Base-by-base conservation (phyloP, 371 early-diverging fungal species). In the Rhizopus sp. region DNA sequence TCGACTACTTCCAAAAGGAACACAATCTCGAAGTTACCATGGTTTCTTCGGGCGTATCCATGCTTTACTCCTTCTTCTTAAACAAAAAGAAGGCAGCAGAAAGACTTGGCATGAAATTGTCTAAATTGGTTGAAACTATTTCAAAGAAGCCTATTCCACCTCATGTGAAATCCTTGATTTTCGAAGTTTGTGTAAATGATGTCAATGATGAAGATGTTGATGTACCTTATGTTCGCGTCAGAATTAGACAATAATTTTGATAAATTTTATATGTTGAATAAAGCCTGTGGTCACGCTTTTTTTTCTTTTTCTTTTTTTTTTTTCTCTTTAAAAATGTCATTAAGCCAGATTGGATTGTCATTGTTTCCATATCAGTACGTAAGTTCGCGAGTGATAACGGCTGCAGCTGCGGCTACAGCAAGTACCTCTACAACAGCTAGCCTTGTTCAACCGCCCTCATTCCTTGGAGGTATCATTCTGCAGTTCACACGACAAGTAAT, bases 1-100 rank as follows among this genome's bases (percentile, higher is more conserved):
- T 99, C 40, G 88, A 94, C 57, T 75, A 85, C 56, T 95, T 99
- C 78, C 69, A 90, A 77, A 73, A 77, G 0, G 75, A 94, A 63
- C 91, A 96, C 75, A 83, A 90, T 47, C 80, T 97, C 38, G 94
- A 94, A 48, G 87, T 99, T 44, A 90, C 93, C 34, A 99, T 99
- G 99, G 76, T 99, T 8, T 94, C 95, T 23, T 87, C 88, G 9
- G 97, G 95, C 33, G 91, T 90, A 16, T 90, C 88, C 57, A 94
- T 99, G 96, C 75, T 99, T 48, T 97, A 91, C 69, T 86, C 95
- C 1, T 87, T 89, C 79, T 96, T 96, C 60, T 86, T 93, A 88
- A 84, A 80, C 39, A 86, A 83, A 73, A 92, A 93, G 83, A 94
- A 93, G 89, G 74, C 79, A 10, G 87, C 91, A 55, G 94, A 93